These are phyloP conservation scores for Yamadazyma kanchanaburiensis DNA, from an alignment of 1,139 yeast species.

Conservation along the genomic window DNA sequence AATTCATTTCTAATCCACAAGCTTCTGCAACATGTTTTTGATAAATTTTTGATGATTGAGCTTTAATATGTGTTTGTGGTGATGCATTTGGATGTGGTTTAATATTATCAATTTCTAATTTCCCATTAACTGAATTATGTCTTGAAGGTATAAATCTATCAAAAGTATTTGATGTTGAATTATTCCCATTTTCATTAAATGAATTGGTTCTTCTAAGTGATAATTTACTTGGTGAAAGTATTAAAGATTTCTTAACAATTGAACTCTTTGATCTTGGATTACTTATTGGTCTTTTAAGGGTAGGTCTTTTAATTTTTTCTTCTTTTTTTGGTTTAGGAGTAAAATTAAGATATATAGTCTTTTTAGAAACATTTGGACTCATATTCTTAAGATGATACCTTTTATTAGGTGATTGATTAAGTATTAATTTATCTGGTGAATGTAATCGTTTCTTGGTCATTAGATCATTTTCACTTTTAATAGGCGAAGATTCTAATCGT, in stretches of 20 bases:
- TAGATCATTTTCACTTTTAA: constrained; percentile 3
- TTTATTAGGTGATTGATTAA: constrained; percentile 23
- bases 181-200: constrained; percentile 15
- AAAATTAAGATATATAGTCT: constrained; percentile 23
- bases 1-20: constrained; percentile 83
- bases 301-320: constrained; percentile 12
- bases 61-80: constrained; percentile 56
- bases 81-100: constrained; percentile 46
- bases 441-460: too few species aligned
- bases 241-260: constrained; percentile 7
- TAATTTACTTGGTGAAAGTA: constrained; percentile 15
- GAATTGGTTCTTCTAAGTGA: constrained; percentile 36
- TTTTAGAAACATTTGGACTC: constrained; percentile 41
- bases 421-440: background rate
- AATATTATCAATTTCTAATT: constrained; percentile 25
- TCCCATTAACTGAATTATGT: constrained; percentile 40
- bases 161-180: constrained; percentile 13
- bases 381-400: constrained; percentile 33
- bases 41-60: constrained; percentile 68
- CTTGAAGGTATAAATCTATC: constrained; percentile 46
- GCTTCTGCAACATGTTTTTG: constrained; percentile 91
- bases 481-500: too few species aligned
- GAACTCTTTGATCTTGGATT: constrained; percentile 13
- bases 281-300: constrained; percentile 15
- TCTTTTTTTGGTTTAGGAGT: constrained; percentile 6